Base-by-base conservation (phyloP, 306 rosid genomes). In the Canavalia ensiformis region DNA sequence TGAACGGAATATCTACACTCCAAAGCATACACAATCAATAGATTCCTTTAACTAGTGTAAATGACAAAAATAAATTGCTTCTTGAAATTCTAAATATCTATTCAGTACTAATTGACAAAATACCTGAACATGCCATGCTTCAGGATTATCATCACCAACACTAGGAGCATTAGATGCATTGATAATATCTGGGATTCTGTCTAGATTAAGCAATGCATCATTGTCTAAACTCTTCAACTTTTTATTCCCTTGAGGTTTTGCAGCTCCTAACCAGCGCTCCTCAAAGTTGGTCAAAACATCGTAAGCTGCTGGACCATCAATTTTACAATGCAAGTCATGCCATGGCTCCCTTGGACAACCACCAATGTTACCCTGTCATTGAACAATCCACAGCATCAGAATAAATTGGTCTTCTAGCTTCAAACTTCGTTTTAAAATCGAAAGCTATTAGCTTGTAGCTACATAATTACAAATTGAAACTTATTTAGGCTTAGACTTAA, bases 261-360 rank as follows among this genome's bases (percentile, higher is more conserved):
- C 84, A 76, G 99, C 99, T 87, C 89, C 90, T 62, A 87, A 80
- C 99, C 99, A 95, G 45, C 99, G 96, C 86, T 95, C 98, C 88
- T 93, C 97, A 81, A 95, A 95, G 85, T 95, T 95, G 30, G 87
- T 84, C 86, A 95, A 83, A 84, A 95, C 93, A 79, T 95, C 99
- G 50, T 95, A 95, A 59, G 99, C 99, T 4, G 97, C 99, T 34
- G 99, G 97, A 80, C 99, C 93, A 51, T 95, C 99, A 83, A 95
- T 84, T 86, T 83, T 93, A 68, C 97, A 91, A 86, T 95, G 99
- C 89, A 95, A 78, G 87, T 95, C 99, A 73, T 95, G 99, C 99
- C 99, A 95, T 8, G 99, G 99, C 81, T 95, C 97, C 84, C 99
- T 85, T 71, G 97, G 99, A 92, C 98, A 90, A 63, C 94, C 98